phyloP scores from a whole-genome alignment of 208 protist species.

The Trypanosoma congolense region DNA sequence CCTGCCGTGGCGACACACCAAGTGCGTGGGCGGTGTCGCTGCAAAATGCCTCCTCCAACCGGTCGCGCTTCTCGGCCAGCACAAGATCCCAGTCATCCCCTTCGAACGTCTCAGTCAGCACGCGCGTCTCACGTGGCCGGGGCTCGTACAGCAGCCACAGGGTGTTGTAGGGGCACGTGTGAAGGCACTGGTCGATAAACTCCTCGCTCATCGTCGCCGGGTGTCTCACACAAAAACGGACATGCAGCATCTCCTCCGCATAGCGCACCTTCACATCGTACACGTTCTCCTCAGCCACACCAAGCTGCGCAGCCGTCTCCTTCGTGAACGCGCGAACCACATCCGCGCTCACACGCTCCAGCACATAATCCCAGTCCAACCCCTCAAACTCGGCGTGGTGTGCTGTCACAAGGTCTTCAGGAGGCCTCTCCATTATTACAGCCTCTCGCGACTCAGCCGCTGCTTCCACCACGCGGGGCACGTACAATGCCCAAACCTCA shows the following conservation, averaged over 20 bases:
- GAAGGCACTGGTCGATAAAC: background rate
- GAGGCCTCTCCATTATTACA: conserved; percentile 21
- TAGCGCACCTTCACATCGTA: conserved; percentile 16
- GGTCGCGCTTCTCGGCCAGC: background rate
- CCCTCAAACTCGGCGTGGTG: no score
- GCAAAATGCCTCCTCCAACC: conserved; percentile 26
- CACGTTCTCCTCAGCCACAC: no score
- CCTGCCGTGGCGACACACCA: conserved; percentile 24
- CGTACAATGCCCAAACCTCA: conserved; percentile 5
- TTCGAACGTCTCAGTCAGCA: background rate
- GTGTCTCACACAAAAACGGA: background rate
- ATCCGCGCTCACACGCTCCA: no score
- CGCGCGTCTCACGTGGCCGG: background rate
- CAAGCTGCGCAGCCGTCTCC: no score
- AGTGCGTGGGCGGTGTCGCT: conserved; percentile 40
- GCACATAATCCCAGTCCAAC: no score
- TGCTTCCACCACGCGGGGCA: background rate
- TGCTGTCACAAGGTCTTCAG: no score
- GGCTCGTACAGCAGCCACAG: background rate
- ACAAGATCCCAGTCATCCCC: background rate
- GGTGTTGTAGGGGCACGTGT: background rate
- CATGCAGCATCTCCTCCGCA: background rate
- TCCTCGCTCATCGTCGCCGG: background rate
- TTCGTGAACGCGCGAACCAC: no score
- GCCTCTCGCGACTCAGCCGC: background rate